A percentile compares a stretch with the other conserved stretches of the same genome.
Evolutionary conservation across 495 filamentous ascomycete genomes (phyloP).

Genomic region (Penicillium desertorum): DNA sequence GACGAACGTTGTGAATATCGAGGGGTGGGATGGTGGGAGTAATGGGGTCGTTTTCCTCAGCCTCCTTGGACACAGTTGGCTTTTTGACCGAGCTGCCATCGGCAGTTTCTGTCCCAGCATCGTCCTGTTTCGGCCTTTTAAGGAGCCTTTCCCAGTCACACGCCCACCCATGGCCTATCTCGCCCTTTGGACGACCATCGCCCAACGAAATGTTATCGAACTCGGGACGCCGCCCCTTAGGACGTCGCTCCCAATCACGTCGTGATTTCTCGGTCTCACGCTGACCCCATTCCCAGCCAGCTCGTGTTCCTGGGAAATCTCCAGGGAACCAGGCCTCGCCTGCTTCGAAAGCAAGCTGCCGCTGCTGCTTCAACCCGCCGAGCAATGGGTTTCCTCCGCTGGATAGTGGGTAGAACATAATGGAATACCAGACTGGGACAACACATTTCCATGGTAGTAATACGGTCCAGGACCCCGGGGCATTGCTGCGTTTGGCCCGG

Average conservation of each 20-base stretch:
- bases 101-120: constrained; percentile 3
- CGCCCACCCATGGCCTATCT: constrained; percentile 78
- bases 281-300: constrained; percentile 75
- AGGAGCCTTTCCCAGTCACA: constrained; percentile 83
- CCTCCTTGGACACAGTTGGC: constrained; percentile 19
- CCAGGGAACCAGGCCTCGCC: constrained; percentile 80
- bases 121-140: constrained; percentile 19
- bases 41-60: not conserved
- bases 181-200: constrained; percentile 67
- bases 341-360: constrained; percentile 83
- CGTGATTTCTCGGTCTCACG: constrained; percentile 61
- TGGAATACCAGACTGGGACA: constrained; percentile 75
- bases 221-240: constrained; percentile 76
- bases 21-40: constrained; percentile 22
- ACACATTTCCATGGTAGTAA: constrained; percentile 93
- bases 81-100: constrained; percentile 9
- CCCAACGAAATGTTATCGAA: constrained; percentile 78
- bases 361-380: constrained; percentile 75
- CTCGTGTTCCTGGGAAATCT: constrained; percentile 80
- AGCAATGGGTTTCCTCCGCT: constrained; percentile 77
- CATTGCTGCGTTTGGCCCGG: constrained; percentile 37
- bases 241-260: constrained; percentile 71
- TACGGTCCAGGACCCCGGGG: constrained; percentile 77
- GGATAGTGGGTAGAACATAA: constrained; percentile 84
- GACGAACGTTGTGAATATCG: constrained; percentile 36